phyloP scores from a whole-genome alignment of 2,329 filamentous ascomycete genomes.

The Aspergillus thermomutatus region DNA sequence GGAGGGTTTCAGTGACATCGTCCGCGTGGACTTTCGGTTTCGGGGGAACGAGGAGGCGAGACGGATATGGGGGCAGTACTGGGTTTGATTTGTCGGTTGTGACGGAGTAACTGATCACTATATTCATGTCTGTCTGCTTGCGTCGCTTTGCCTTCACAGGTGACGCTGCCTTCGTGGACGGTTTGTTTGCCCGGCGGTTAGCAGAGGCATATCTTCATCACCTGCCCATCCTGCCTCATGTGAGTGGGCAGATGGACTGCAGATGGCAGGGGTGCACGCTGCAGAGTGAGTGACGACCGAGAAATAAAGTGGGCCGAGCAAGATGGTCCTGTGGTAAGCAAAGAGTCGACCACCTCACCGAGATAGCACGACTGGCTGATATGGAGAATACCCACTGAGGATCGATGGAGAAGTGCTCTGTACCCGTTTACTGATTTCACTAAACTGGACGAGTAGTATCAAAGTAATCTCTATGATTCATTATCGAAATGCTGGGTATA shows the following conservation, averaged over 20 bases:
- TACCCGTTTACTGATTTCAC: neutral
- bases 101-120: neutral
- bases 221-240: neutral
- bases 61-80: slow-evolving; percentile 71
- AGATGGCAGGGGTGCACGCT: no score
- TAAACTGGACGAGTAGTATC: neutral
- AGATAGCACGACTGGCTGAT: neutral
- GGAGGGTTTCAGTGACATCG: slow-evolving; percentile 83
- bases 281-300: neutral
- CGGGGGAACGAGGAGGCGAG: slow-evolving; percentile 66
- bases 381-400: no score
- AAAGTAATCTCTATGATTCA: slow-evolving; percentile 3
- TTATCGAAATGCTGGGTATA: slow-evolving; percentile 8
- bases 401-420: no score
- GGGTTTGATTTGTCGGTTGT: slow-evolving; percentile 58
- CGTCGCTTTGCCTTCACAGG: neutral
- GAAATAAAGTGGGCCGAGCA: neutral
- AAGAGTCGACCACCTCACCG: neutral
- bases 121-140: neutral
- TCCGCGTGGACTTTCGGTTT: slow-evolving; percentile 72
- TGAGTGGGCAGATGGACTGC: no score
- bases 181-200: neutral
- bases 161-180: neutral
- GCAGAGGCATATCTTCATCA: no score
- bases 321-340: neutral